Evolutionary conservation across 2,329 filamentous ascomycete genomes (phyloP).

Genomic region (Decorospora gaudefroyi): DNA sequence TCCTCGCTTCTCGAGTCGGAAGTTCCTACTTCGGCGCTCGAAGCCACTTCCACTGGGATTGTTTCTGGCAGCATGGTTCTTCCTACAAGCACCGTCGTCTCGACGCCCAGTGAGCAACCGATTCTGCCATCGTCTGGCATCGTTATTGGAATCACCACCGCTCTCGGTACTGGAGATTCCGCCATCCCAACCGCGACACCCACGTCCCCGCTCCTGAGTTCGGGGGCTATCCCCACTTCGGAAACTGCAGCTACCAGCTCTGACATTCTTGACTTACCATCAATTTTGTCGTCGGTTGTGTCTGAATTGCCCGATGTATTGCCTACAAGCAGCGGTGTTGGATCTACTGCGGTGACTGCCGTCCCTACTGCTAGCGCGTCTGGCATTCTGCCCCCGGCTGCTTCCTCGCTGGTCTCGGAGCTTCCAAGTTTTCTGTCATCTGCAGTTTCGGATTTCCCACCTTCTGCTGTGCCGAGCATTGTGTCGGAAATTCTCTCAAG

Average conservation of each 20-base stretch:
- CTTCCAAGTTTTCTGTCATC: constrained; percentile 27
- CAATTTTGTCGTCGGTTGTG: constrained; percentile 25
- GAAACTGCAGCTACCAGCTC: constrained; percentile 22
- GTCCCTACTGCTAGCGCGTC: constrained; percentile 19
- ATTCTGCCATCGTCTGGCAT: constrained; percentile 31
- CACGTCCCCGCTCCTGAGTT: constrained; percentile 17
- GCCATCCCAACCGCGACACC: constrained; percentile 16
- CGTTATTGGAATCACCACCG: constrained; percentile 45
- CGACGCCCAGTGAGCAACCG: constrained; percentile 7
- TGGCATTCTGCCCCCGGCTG: constrained; percentile 22
- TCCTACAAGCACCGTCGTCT: constrained; percentile 22
- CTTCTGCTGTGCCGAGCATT: constrained; percentile 24
- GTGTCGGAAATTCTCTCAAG: constrained; percentile 26
- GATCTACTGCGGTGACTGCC: constrained; percentile 21
- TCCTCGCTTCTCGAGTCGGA: constrained; percentile 22
- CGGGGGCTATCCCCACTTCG: constrained; percentile 30
- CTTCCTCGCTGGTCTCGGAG: constrained; percentile 24
- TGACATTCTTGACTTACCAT: constrained; percentile 17
- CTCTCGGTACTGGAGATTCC: constrained; percentile 33
- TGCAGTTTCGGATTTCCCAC: constrained; percentile 21
- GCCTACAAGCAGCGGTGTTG: constrained; percentile 22
- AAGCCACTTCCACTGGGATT: constrained; percentile 31
- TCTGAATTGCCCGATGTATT: constrained; percentile 29
- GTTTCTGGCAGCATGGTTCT: constrained; percentile 29
- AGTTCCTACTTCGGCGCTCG: constrained; percentile 15